Percentiles rank a stretch among this genome's conserved stretches.
Evolutionary conservation across 1,284 basidiomycete species (phyloP).

Genomic region (Bondarzewia mesenterica): DNA sequence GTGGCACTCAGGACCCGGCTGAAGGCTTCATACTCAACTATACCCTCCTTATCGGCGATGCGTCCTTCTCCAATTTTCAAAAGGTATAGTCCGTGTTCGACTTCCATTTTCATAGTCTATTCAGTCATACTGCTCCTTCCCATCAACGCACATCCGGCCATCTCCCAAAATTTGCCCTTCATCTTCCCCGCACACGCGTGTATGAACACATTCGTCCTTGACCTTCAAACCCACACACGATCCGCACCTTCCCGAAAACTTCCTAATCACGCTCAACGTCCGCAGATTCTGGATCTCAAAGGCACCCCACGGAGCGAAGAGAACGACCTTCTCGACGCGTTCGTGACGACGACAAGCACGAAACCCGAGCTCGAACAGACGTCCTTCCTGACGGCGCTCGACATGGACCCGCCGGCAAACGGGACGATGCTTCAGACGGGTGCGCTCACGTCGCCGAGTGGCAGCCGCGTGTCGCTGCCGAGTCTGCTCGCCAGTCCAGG

Average conservation of each 20-base stretch:
- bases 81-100: too few species aligned
- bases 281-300: slow-evolving; percentile 90
- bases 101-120: too few species aligned
- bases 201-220: too few species aligned
- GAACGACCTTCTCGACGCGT: slow-evolving; percentile 85
- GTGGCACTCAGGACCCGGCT: slow-evolving; percentile 62
- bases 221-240: too few species aligned
- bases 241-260: not conserved
- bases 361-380: slow-evolving; percentile 79
- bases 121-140: too few species aligned
- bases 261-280: not conserved
- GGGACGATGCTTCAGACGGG: slow-evolving; percentile 23
- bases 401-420: slow-evolving; percentile 78
- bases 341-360: slow-evolving; percentile 85
- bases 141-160: too few species aligned
- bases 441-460: slow-evolving; percentile 49
- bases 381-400: slow-evolving; percentile 85
- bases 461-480: slow-evolving; percentile 48
- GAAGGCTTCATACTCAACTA: slow-evolving; percentile 94
- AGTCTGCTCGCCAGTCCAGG: slow-evolving; percentile 21
- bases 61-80: slow-evolving; percentile 94
- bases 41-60: slow-evolving; percentile 85
- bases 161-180: not conserved
- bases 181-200: not conserved
- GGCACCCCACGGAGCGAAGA: slow-evolving; percentile 84